Base-by-base conservation (phyloP, 164 flowering plant genomes). In the Magnolia changhungtana region DNA sequence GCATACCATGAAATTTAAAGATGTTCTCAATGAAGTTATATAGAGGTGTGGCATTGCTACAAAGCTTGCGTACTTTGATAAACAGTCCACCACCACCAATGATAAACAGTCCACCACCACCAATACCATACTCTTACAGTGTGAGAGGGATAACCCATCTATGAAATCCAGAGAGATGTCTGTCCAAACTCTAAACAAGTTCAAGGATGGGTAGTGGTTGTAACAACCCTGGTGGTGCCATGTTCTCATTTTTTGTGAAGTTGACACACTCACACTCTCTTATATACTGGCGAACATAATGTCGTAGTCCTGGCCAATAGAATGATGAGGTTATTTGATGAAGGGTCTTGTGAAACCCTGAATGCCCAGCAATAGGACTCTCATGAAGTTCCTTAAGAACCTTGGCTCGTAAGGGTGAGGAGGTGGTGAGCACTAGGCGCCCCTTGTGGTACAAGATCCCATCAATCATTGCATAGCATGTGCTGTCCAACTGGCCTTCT, bases 91-190 rank as follows among this genome's bases (percentile, higher is more conserved):
- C 50, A 63, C 76, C 55, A 74, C 76, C n/a, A 74, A 29, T 2
- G 45, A 16, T 8, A 72, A 8, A 10, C 49, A 24, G 24, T 55
- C 74, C 16, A 74, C 76, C 50, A 63, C 76, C 69, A 74, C 76
- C n/a, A 74, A 29, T 29, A 64, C 31, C 27, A 8, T 52, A 19
- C 8, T 23, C 27, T 63, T 63, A 4, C 69, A 69, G 1, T 19
- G 69, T 5, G 76, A 64, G 8, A 19, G 76, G 76, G 3, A 19
- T 37, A 37, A 27, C 19, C 76, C 76, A 51, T 74, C 76, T 10
- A 73, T 73, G 67, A 74, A 74, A 49, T 64, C 68, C 4, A 74
- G 5, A 23, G 69, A 29, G 13, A 74, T 64, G 4, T 63, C 55
- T 7, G 67, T 63, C 76, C 76, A 74, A 37, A 37, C 45, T 3